These are phyloP conservation scores for Rhodosporidiobolus sp. DNA, from an alignment of 768 basidiomycete genomes.

Conservation along the genomic window DNA sequence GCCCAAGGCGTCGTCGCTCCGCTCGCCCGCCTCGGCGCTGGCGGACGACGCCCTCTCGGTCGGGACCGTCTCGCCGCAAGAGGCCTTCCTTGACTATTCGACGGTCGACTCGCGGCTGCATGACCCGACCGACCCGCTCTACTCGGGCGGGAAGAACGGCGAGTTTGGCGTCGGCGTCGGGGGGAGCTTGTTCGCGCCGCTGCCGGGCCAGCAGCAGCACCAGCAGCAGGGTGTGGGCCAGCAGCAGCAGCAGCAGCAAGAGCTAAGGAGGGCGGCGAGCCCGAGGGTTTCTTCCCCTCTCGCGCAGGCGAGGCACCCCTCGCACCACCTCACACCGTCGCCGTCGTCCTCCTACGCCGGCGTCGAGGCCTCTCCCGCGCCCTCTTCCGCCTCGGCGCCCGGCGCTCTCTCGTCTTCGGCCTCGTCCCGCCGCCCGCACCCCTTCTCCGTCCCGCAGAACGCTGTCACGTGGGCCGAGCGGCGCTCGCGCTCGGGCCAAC, in stretches of 20 bases:
- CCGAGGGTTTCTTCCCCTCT: too few relatives aligned
- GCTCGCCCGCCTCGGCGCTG: constrained; percentile 16
- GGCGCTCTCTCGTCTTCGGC: too few relatives aligned
- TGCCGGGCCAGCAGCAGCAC: constrained; percentile 13
- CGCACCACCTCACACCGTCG: too few relatives aligned
- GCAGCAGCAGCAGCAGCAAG: neutral
- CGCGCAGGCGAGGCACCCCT: too few relatives aligned
- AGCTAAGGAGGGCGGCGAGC: neutral
- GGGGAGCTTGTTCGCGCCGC: constrained; percentile 27
- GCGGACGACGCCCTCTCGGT: constrained; percentile 10
- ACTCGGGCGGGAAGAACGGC: neutral
- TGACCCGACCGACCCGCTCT: constrained; percentile 3
- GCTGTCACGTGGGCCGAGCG: constrained; percentile 33
- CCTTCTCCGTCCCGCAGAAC: constrained; percentile 39
- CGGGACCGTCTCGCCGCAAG: constrained; percentile 36
- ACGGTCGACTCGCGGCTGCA: constrained; percentile 33
- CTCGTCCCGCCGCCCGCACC: constrained; percentile 10
- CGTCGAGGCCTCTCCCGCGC: neutral
- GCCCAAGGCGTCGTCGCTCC: neutral
- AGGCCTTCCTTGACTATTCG: constrained; percentile 40
- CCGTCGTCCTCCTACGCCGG: neutral
- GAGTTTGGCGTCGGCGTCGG: constrained; percentile 33
- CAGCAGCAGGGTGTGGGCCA: too few relatives aligned
- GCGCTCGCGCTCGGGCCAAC: constrained; percentile 7
- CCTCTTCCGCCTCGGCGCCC: neutral